phyloP scores from a whole-genome alignment of 108 stramenopile genomes.

The Aurantiochytrium sp. region DNA sequence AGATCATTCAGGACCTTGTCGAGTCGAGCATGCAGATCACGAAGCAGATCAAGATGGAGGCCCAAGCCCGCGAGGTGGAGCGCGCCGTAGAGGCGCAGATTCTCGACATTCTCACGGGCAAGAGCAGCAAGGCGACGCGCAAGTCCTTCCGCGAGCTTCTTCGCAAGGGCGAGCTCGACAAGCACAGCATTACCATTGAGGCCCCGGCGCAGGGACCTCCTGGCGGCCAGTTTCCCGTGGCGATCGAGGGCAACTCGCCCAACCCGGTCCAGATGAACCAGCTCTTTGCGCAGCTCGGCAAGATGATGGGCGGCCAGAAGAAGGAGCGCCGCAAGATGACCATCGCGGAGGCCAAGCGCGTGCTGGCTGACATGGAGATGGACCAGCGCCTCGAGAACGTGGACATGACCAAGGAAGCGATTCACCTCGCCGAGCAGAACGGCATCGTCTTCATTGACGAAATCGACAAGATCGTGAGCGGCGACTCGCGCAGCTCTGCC shows the following conservation, averaged over 20 bases:
- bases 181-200: slow-evolving; percentile 77
- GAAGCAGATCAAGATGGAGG: slow-evolving; percentile 73
- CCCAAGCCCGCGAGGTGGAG: slow-evolving; percentile 59
- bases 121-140: slow-evolving; percentile 33
- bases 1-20: slow-evolving; percentile 96
- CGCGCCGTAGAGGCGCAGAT: slow-evolving; percentile 75
- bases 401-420: slow-evolving; percentile 82
- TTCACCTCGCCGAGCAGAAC: slow-evolving; percentile 83
- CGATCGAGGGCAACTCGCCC: background rate
- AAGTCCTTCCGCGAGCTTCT: slow-evolving; percentile 78
- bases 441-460: slow-evolving; percentile 99
- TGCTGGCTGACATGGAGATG: slow-evolving; percentile 84
- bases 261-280: slow-evolving; percentile 15
- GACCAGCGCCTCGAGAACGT: slow-evolving; percentile 79
- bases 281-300: slow-evolving; percentile 1
- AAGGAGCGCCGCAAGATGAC: slow-evolving; percentile 75
- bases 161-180: slow-evolving; percentile 75
- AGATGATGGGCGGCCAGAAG: slow-evolving; percentile 37
- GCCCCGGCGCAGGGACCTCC: slow-evolving; percentile 51
- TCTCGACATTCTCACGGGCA: slow-evolving; percentile 73
- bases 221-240: background rate
- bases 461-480: slow-evolving; percentile 92
- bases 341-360: slow-evolving; percentile 71
- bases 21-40: slow-evolving; percentile 83
- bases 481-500: slow-evolving; percentile 54